Conservation (phyloP, 768 basidiomycete species). For the Exsudoporus frostii region DNA sequence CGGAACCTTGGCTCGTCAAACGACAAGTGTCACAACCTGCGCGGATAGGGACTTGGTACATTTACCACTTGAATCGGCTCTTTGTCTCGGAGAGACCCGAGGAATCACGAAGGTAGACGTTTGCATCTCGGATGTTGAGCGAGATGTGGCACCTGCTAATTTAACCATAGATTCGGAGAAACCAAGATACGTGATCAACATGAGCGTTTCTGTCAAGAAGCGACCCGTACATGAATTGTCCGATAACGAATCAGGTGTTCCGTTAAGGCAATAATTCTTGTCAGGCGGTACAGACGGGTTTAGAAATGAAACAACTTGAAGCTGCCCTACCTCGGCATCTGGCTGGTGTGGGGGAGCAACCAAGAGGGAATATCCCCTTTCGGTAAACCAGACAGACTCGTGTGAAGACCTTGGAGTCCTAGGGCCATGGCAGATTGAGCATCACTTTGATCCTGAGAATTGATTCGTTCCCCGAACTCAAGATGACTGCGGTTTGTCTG, state of each 20-base stretch:
- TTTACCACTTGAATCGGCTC: background rate
- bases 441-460: background rate
- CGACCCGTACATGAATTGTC: background rate
- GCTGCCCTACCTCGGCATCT: background rate
- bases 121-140: background rate
- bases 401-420: no score
- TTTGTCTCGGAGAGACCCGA: background rate
- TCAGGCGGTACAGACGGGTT: background rate
- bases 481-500: no score
- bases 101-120: background rate
- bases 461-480: no score
- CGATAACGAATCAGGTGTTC: background rate
- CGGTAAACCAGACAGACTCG: background rate
- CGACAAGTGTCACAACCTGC: background rate
- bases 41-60: background rate
- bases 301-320: background rate
- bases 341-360: background rate
- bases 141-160: background rate
- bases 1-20: background rate
- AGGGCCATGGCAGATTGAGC: background rate
- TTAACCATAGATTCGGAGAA: background rate
- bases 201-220: background rate
- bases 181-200: background rate
- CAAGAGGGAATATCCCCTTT: background rate
- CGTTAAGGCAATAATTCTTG: background rate